phyloP scores from a whole-genome alignment of 225 moss, liverwort and hornwort species.

The Bryoerythrophyllum caledonicum region DNA sequence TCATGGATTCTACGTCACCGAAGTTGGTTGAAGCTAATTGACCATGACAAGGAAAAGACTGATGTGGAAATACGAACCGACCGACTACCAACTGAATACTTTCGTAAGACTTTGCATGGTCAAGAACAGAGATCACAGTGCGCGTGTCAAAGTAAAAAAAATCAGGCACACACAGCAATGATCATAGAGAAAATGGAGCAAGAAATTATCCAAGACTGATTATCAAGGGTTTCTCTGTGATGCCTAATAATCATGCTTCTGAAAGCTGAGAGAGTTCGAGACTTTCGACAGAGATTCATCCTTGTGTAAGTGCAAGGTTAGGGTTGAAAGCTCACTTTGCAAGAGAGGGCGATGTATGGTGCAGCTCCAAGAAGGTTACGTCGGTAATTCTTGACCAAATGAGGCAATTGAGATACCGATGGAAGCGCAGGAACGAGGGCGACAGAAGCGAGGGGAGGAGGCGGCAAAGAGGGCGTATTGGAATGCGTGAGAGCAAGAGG shows the following conservation, averaged over 20 bases:
- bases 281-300: too few relatives aligned
- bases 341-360: background rate
- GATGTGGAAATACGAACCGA: background rate
- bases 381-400: background rate
- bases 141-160: accelerated
- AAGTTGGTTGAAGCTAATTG: background rate
- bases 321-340: slow-evolving; percentile 11
- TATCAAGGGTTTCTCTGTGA: too few relatives aligned
- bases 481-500: background rate
- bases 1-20: background rate
- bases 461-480: accelerated
- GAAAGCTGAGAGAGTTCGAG: background rate
- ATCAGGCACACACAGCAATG: background rate
- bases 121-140: background rate
- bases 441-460: accelerated
- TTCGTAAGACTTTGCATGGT: background rate
- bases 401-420: background rate
- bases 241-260: background rate
- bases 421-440: background rate
- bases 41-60: background rate
- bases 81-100: background rate
- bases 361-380: background rate
- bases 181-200: too few relatives aligned
- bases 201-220: background rate
- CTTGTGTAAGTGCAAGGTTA: background rate